These are phyloP conservation scores for Globisporangium cederbergense DNA, from an alignment of 352 stramenopile species.

Conservation along the genomic window DNA sequence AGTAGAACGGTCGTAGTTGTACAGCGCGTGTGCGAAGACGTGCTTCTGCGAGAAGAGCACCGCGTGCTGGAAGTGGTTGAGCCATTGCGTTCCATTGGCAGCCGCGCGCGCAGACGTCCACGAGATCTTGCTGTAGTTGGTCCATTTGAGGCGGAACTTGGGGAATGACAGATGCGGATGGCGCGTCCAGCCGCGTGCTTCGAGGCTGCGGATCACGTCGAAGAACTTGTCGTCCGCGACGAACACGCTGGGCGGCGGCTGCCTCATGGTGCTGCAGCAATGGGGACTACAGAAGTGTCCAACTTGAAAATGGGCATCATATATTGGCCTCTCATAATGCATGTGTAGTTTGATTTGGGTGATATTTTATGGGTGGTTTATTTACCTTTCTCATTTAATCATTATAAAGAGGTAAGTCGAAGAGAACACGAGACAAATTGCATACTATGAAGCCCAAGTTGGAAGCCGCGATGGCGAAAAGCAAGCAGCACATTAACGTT, in stretches of 20 bases:
- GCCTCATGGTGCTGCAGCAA: background rate
- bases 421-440: background rate
- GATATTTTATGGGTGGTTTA: background rate
- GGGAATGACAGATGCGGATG: slow-evolving; percentile 57
- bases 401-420: background rate
- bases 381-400: background rate
- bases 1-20: slow-evolving; percentile 15
- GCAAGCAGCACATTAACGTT: slow-evolving; percentile 6
- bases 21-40: slow-evolving; percentile 37
- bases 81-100: slow-evolving; percentile 24
- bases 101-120: slow-evolving; percentile 33
- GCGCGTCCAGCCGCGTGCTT: slow-evolving; percentile 40
- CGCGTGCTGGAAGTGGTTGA: slow-evolving; percentile 70
- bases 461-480: background rate
- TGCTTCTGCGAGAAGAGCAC: slow-evolving; percentile 68
- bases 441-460: background rate
- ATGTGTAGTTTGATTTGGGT: background rate
- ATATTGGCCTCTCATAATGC: background rate
- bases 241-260: slow-evolving; percentile 30
- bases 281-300: background rate
- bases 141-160: slow-evolving; percentile 56
- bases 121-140: slow-evolving; percentile 65
- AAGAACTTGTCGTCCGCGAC: slow-evolving; percentile 56
- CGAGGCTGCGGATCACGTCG: slow-evolving; percentile 40
- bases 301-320: background rate